phyloP scores from a whole-genome alignment of 257 asterid species.

The Henckelia pumila region DNA sequence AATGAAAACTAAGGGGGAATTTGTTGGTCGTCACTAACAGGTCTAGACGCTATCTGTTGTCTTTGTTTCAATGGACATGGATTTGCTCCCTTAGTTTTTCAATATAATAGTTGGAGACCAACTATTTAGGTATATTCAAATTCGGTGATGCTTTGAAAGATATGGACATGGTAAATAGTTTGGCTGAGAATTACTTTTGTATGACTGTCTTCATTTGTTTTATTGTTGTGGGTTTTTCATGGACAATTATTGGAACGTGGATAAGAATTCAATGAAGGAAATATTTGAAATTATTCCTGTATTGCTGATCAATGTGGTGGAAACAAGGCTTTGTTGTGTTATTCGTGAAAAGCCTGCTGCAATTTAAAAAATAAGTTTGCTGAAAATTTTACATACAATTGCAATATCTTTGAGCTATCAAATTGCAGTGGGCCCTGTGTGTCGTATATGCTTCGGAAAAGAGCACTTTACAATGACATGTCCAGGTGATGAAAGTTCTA shows the following conservation, averaged over 20 bases:
- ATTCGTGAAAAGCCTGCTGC: background rate
- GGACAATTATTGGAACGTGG: background rate
- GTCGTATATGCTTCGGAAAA: slow-evolving; percentile 90
- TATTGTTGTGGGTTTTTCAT: background rate
- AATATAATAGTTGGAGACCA: background rate
- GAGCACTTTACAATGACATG: slow-evolving; percentile 99
- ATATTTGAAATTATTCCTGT: slow-evolving; percentile 4
- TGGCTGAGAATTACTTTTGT: background rate
- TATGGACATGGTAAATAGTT: slow-evolving; percentile 4
- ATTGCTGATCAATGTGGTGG: background rate
- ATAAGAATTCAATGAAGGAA: background rate
- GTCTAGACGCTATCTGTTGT: background rate
- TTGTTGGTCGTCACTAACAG: background rate
- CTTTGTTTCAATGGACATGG: slow-evolving; percentile 2
- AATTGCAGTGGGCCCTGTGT: slow-evolving; percentile 86
- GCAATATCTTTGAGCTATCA: slow-evolving; percentile 17
- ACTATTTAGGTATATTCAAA: background rate
- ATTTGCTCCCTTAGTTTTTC: background rate
- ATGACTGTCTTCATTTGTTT: background rate
- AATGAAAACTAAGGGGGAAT: background rate
- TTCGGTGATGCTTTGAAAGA: background rate
- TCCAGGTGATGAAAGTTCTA: slow-evolving; percentile 56
- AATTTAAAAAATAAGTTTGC: background rate
- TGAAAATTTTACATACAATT: background rate
- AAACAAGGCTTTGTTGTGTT: background rate